phyloP scores from a whole-genome alignment of 352 stramenopile species.

The Globisporangium spiculum region DNA sequence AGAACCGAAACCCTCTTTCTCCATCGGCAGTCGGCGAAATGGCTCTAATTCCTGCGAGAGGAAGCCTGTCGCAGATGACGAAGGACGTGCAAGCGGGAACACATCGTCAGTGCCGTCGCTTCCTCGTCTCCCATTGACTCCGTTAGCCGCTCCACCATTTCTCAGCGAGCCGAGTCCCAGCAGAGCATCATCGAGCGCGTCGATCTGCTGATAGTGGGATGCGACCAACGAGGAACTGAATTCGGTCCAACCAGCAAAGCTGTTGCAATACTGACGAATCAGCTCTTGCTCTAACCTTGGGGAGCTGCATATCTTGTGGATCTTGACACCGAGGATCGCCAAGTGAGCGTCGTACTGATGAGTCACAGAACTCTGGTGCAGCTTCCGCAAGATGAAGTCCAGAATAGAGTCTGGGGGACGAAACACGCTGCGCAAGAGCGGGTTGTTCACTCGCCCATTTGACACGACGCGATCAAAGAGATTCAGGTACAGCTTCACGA shows the following conservation, averaged over 20 bases:
- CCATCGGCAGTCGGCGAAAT: conserved; percentile 60
- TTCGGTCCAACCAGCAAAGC: conserved; percentile 55
- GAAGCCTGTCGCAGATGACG: conserved; percentile 66
- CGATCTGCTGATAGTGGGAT: conserved; percentile 75
- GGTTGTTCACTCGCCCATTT: conserved; percentile 72
- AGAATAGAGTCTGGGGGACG: conserved; percentile 63
- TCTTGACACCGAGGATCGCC: conserved; percentile 74
- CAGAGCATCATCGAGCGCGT: conserved; percentile 57
- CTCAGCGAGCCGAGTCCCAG: conserved; percentile 19
- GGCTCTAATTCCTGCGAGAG: conserved; percentile 61
- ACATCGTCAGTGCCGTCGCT: conserved; percentile 50
- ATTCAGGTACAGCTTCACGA: conserved; percentile 70
- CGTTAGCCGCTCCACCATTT: conserved; percentile 16
- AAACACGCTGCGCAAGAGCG: conserved; percentile 67
- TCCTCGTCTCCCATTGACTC: conserved; percentile 19
- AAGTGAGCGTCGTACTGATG: conserved; percentile 72
- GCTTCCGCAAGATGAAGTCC: conserved; percentile 65
- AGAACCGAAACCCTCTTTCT: conserved; percentile 72
- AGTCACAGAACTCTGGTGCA: conserved; percentile 41
- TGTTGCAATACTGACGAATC: conserved; percentile 72
- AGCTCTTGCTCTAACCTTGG: conserved; percentile 73
- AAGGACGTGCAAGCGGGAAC: conserved; percentile 47
- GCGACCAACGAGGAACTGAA: conserved; percentile 65
- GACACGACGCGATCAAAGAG: conserved; percentile 60
- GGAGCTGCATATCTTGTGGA: conserved; percentile 76